phyloP scores from a whole-genome alignment of 306 rosid species.

The Erythrophleum fordii region DNA sequence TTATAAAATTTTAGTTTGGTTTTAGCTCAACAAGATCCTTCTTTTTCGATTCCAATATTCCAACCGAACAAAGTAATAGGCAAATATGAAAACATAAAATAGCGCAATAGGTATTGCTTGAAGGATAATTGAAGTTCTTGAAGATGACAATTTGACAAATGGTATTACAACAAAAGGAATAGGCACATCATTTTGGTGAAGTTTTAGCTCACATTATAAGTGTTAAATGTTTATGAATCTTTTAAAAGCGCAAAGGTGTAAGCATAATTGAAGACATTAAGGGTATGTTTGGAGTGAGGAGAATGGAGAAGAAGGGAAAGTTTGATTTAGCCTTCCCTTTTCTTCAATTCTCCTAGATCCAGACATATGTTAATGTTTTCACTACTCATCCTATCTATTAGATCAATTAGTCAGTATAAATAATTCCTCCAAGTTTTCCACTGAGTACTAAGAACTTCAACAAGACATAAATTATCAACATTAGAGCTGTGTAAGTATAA shows the following conservation, averaged over 20 bases:
- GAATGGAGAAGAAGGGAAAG: no score
- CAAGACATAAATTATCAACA: conserved; percentile 18
- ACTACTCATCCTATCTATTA: not conserved
- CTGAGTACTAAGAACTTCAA: conserved; percentile 1
- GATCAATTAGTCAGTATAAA: conserved; percentile 1
- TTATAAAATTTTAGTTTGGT: no score
- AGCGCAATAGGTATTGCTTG: conserved; percentile 73
- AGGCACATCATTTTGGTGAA: conserved; percentile 24
- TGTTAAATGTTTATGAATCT: not conserved
- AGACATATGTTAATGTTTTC: not conserved
- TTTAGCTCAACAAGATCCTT: no score
- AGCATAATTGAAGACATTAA: no score
- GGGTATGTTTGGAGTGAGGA: no score
- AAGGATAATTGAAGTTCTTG: conserved; percentile 51
- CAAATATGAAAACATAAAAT: no score
- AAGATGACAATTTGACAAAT: conserved; percentile 57
- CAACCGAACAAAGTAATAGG: no score
- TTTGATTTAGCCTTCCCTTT: no score
- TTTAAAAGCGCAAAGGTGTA: not conserved
- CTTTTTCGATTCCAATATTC: no score
- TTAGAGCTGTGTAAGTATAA: no score
- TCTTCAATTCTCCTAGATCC: no score
- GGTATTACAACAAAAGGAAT: conserved; percentile 33
- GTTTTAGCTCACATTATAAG: not conserved
- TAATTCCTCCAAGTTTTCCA: conserved; percentile 16